Conservation (phyloP, 1,284 basidiomycete genomes). For the Ustilago sp. region DNA sequence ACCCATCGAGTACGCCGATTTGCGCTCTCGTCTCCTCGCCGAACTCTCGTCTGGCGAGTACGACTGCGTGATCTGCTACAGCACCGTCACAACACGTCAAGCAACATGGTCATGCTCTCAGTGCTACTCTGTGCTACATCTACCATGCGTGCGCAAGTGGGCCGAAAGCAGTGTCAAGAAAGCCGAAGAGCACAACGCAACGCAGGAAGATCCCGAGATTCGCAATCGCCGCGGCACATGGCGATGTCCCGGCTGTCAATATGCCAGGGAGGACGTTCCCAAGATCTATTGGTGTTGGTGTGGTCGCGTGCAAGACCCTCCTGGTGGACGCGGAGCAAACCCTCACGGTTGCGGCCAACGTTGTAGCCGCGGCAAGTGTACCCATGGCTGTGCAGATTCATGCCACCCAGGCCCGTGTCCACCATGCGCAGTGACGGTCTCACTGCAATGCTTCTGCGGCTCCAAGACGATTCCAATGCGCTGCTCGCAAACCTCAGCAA, state of each 20-base stretch:
- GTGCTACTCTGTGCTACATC: slow-evolving; percentile 66
- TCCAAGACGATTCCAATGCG: slow-evolving; percentile 54
- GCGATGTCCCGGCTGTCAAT: slow-evolving; percentile 68
- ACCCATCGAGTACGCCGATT: slow-evolving; percentile 58
- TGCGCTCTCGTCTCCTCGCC: slow-evolving; percentile 62
- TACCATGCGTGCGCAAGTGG: slow-evolving; percentile 66
- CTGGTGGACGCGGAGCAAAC: slow-evolving; percentile 41
- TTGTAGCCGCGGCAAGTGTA: slow-evolving; percentile 59
- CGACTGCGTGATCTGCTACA: slow-evolving; percentile 68
- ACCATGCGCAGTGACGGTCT: slow-evolving; percentile 64
- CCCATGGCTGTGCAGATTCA: slow-evolving; percentile 60
- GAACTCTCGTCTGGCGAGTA: slow-evolving; percentile 64
- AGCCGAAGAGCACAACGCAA: slow-evolving; percentile 64
- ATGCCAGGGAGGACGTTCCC: slow-evolving; percentile 60
- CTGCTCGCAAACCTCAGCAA: slow-evolving; percentile 60
- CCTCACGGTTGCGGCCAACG: slow-evolving; percentile 66
- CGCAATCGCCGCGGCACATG: slow-evolving; percentile 61
- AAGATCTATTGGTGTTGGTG: slow-evolving; percentile 67
- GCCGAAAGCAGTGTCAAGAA: slow-evolving; percentile 65
- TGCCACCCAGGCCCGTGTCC: slow-evolving; percentile 69
- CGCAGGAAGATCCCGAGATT: slow-evolving; percentile 66
- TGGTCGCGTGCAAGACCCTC: slow-evolving; percentile 55
- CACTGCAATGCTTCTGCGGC: slow-evolving; percentile 66
- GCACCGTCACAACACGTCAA: slow-evolving; percentile 56
- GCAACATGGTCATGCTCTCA: slow-evolving; percentile 66